Evolutionary conservation across 345 rosid genomes (phyloP).

Genomic region (Populus tremula): DNA sequence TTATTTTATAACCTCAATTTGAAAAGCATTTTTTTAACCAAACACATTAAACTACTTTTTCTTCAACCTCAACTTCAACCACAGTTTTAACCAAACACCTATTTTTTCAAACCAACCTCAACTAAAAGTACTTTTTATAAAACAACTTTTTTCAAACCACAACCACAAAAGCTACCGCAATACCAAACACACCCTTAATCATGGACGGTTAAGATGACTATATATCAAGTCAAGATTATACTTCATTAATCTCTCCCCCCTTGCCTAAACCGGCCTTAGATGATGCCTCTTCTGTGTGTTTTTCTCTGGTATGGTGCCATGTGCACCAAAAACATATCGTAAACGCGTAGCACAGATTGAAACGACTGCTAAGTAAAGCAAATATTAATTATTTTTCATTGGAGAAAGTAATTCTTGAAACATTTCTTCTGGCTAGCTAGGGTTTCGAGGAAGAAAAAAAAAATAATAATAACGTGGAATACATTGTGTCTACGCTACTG

Average conservation of each 20-base stretch:
- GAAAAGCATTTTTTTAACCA: no score
- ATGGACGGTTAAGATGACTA: conserved; percentile 30
- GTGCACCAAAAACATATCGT: neutral
- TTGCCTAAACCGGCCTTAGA: conserved; percentile 18
- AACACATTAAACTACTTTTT: no score
- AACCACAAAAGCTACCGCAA: no score
- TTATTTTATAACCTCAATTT: no score
- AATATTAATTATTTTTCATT: neutral
- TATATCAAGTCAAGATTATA: neutral
- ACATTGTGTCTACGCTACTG: neutral
- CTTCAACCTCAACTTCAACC: no score
- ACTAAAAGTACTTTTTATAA: no score
- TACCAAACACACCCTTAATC: no score
- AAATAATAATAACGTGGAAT: neutral
- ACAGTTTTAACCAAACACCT: no score
- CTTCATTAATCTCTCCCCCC: neutral
- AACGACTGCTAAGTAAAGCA: neutral
- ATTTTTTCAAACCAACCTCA: no score
- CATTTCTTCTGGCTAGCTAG: neutral
- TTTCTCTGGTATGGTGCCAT: neutral
- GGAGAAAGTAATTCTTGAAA: conserved; percentile 3
- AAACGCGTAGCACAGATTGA: neutral
- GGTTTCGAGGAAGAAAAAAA: neutral
- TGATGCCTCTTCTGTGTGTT: neutral
- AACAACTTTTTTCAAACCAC: no score